phyloP scores from a whole-genome alignment of 2,329 filamentous ascomycete genomes.

The Dactylonectria macrodidyma region DNA sequence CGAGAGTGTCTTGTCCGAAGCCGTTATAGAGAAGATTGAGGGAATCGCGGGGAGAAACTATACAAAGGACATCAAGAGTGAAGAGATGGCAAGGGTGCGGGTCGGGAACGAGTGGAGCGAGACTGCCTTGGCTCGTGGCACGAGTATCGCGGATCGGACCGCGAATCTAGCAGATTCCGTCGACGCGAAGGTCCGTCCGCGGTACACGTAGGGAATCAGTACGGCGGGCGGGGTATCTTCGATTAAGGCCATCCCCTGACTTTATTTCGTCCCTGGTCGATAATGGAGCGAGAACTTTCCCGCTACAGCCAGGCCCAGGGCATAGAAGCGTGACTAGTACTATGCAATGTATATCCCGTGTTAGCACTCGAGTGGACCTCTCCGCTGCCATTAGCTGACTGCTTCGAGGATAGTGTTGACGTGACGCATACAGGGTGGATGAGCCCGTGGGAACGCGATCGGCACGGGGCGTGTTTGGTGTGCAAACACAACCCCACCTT shows the following conservation, averaged over 20 bases:
- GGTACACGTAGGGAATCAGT: conserved; percentile 15
- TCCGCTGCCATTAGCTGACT: neutral
- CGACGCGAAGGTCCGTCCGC: neutral
- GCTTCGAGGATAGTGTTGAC: neutral
- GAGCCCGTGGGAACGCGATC: neutral
- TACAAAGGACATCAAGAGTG: conserved; percentile 6
- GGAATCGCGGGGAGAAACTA: conserved; percentile 14
- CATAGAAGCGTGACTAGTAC: neutral
- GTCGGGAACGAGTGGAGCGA: conserved; percentile 28
- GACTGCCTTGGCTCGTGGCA: conserved; percentile 1
- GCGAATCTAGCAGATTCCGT: conserved; percentile 12
- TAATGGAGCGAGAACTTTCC: neutral
- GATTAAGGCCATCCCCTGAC: neutral
- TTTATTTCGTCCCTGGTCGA: neutral
- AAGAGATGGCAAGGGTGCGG: conserved; percentile 15
- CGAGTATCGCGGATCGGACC: conserved; percentile 14
- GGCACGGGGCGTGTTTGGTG: neutral
- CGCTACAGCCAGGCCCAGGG: neutral
- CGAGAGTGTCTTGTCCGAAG: conserved; percentile 25
- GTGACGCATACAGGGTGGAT: neutral
- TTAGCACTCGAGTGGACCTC: neutral
- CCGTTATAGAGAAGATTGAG: conserved; percentile 18
- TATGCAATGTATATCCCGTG: neutral
- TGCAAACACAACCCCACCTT: too few relatives aligned
- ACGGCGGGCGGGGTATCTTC: conserved; percentile 27